These are phyloP conservation scores for Capsicum chinense DNA, from an alignment of 257 asterid species.

Conservation along the genomic window DNA sequence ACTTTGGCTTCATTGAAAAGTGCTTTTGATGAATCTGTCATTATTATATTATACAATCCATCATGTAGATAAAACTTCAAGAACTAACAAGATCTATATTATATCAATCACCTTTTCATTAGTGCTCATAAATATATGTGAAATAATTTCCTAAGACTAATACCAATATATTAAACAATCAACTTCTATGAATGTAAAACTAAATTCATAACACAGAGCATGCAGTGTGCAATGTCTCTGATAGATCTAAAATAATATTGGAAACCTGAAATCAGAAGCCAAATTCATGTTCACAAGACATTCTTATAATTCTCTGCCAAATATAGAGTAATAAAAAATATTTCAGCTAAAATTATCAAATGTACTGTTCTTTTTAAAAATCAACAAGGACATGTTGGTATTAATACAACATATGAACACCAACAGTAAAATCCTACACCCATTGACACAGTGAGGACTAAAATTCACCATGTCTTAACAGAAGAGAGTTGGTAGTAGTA, in stretches of 20 bases:
- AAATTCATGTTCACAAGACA: not conserved
- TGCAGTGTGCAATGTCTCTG: not conserved
- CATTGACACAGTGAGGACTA: not conserved
- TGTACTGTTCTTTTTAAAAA: not conserved
- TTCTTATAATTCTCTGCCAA: not conserved
- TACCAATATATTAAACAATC: not conserved
- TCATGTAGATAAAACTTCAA: no score
- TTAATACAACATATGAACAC: not conserved
- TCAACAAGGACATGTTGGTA: not conserved
- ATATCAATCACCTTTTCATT: no score
- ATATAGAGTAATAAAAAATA: not conserved
- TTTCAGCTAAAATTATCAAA: not conserved
- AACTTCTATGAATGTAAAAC: not conserved
- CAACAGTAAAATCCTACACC: not conserved
- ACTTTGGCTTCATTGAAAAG: no score
- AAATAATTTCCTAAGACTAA: not conserved
- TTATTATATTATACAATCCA: no score
- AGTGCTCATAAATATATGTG: no score
- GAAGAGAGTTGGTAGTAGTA: not conserved
- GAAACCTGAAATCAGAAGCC: not conserved
- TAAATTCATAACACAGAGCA: not conserved
- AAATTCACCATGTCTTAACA: not conserved
- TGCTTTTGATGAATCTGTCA: no score
- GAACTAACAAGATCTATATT: no score
- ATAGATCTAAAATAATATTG: not conserved